Evolutionary conservation across 352 stramenopile genomes (phyloP), one percentile per base, ranked within the genome.

Genomic region (Globisporangium apiculatum): DNA sequence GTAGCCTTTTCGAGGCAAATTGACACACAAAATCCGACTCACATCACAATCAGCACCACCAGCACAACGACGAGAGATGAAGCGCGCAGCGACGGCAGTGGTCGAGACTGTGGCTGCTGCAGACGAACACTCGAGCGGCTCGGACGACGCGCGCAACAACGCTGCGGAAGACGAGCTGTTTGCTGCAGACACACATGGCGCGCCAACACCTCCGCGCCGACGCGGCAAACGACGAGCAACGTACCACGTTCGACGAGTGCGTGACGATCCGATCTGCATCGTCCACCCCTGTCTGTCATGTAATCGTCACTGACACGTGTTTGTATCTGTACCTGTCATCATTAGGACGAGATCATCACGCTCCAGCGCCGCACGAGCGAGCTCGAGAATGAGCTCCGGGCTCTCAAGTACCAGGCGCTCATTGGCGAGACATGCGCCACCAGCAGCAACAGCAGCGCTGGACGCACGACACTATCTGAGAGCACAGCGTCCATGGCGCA

Each of bases 391-490:
- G 48, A 61, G 41, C 55, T 61, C 55, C 45, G 37, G 12, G 55
- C 55, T 38, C 55, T 61, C 48, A 61, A 55, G 48, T 61, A 55
- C 12, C 55, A 61, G 35, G 43, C 57, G 14, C 42, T 62, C 5
- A 5, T 47, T 17, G 4, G 36, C 7, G 9, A 56, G n/a, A 10
- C 17, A 31, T 31, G 24, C 24, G 24, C 24, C 18, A 3, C 18
- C 9, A 18, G 18, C 24, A 15, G 9, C 18, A 3, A n/a, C 9
- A 18, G 18, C 24, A 15, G 9, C 4, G 46, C 6, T 50, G n/a
- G 15, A 4, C 9, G 17, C 15, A 17, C 15, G 46, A 8, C 15
- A 31, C 10, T 15, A 10, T 43, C 40, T 31, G 24, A 31, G 24
- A 31, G 24, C 7, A 43, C 40, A 12, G 40, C 40, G 11, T 31